Conservation (phyloP, 2,329 filamentous ascomycete species). For the Trichoderma koningii region DNA sequence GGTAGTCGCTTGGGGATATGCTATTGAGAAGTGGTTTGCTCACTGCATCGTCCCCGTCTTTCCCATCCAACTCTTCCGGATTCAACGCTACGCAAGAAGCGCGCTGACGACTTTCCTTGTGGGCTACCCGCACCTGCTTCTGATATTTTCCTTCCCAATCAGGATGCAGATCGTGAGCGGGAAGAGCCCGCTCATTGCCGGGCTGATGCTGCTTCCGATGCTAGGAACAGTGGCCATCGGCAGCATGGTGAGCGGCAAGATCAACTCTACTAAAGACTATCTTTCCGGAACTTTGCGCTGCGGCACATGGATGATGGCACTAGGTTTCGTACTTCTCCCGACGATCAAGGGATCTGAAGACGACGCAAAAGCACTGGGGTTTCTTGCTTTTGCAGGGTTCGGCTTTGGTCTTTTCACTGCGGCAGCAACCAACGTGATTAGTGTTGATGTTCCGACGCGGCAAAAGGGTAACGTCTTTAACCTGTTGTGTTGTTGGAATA, state of each 20-base stretch:
- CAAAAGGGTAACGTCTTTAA: conserved; percentile 47
- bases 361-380: conserved; percentile 51
- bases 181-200: conserved; percentile 49
- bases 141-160: conserved; percentile 53
- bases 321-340: conserved; percentile 52
- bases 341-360: conserved; percentile 40
- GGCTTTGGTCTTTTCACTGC: conserved; percentile 55
- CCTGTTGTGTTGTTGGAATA: neutral
- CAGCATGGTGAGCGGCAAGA: conserved; percentile 45
- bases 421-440: conserved; percentile 50
- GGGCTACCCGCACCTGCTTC: conserved; percentile 53
- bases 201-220: conserved; percentile 57
- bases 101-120: conserved; percentile 50
- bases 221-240: conserved; percentile 51
- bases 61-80: conserved; percentile 51
- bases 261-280: conserved; percentile 47
- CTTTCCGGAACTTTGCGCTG: conserved; percentile 48
- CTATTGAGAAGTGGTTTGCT: conserved; percentile 33
- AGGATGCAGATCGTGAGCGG: conserved; percentile 54
- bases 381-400: conserved; percentile 53
- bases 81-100: conserved; percentile 48
- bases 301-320: conserved; percentile 46
- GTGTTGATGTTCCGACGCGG: conserved; percentile 44
- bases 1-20: conserved; percentile 38
- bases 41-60: conserved; percentile 45